Conservation (phyloP, 257 asterid species). For the Linaria vulgaris region DNA sequence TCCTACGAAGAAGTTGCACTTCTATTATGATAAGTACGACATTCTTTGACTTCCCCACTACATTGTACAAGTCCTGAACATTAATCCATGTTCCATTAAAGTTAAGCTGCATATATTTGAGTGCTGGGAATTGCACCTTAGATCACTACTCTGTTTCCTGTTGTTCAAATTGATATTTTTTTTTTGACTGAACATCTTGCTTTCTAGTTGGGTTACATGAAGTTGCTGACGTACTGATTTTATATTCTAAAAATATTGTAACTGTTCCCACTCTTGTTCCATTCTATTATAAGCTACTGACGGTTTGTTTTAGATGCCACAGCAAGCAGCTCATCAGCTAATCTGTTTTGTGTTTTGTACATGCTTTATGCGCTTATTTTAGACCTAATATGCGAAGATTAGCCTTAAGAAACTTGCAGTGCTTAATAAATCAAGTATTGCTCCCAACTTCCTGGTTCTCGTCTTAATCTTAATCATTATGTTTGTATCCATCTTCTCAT, state of each 20-base stretch:
- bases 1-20: slow-evolving; percentile 72
- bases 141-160: neutral
- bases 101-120: neutral
- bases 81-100: neutral
- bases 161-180: neutral
- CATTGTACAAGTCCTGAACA: neutral
- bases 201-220: too few species aligned
- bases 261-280: neutral
- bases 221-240: too few species aligned
- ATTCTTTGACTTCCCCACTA: slow-evolving; percentile 18
- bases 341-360: too few species aligned
- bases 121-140: neutral
- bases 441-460: neutral
- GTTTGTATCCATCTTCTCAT: neutral
- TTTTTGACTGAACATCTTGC: slow-evolving; percentile 10
- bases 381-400: slow-evolving; percentile 1
- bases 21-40: slow-evolving; percentile 76
- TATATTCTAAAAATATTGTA: neutral
- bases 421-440: neutral
- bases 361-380: neutral
- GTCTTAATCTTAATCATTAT: neutral
- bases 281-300: neutral
- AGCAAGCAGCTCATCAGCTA: too few species aligned
- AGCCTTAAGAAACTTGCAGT: neutral
- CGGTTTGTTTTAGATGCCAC: neutral